phyloP scores from a whole-genome alignment of 2,329 filamentous ascomycete genomes.

The Pestalotiopsis sp. region DNA sequence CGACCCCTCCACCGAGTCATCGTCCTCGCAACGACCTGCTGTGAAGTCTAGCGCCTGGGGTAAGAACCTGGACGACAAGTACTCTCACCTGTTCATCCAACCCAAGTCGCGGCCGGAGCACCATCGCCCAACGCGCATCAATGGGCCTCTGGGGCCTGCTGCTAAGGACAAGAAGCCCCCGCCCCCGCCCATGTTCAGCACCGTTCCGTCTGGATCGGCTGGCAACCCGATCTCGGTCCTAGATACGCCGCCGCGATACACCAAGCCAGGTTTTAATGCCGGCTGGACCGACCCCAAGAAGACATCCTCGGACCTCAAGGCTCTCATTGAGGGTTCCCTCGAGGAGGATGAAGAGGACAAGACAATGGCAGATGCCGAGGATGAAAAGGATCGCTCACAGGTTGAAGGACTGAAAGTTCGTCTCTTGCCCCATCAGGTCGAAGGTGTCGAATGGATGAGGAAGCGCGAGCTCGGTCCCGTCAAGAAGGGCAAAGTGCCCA shows the following conservation, averaged over 20 bases:
- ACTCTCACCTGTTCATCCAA: conserved; percentile 55
- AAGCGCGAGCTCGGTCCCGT: conserved; percentile 86
- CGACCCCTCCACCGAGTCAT: conserved; percentile 3
- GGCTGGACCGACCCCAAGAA: conserved; percentile 72
- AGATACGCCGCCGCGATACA: conserved; percentile 32
- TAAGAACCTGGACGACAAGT: conserved; percentile 52
- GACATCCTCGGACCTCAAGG: conserved; percentile 77
- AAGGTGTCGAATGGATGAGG: conserved; percentile 93
- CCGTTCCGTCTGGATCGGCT: conserved; percentile 28
- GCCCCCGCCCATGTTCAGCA: conserved; percentile 49
- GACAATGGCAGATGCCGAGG: conserved; percentile 43
- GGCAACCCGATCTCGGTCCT: conserved; percentile 31
- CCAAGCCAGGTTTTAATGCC: conserved; percentile 42
- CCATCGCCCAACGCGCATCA: conserved; percentile 52
- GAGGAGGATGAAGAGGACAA: conserved; percentile 65
- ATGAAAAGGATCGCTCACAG: conserved; percentile 56
- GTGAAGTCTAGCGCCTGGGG: conserved; percentile 27
- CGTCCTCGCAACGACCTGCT: conserved; percentile 22
- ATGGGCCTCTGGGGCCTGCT: conserved; percentile 49
- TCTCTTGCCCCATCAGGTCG: conserved; percentile 89
- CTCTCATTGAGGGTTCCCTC: conserved; percentile 78
- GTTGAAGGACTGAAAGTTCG: conserved; percentile 84
- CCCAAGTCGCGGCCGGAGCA: conserved; percentile 59
- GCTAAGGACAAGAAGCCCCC: conserved; percentile 50
- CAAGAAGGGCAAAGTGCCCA: conserved; percentile 80